phyloP scores from a whole-genome alignment of 192 early-diverging fungal genomes.

The Coemansia sp. region DNA sequence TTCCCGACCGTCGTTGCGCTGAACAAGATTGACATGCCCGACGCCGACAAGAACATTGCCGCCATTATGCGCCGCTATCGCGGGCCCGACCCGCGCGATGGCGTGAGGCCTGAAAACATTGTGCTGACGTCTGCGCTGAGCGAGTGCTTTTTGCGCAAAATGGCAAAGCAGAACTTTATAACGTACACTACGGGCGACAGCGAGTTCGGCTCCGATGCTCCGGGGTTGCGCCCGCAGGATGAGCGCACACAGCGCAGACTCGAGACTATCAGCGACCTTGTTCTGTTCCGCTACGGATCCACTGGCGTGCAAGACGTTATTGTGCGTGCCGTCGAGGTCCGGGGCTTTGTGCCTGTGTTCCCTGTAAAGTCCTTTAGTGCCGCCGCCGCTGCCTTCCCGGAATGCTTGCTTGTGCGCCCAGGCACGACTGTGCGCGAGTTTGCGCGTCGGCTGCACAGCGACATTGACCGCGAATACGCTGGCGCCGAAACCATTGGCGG shows the following conservation, averaged over 20 bases:
- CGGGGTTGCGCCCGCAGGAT: slow-evolving; percentile 53
- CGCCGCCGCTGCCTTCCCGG: slow-evolving; percentile 72
- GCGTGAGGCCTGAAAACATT: slow-evolving; percentile 50
- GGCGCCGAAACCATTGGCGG: slow-evolving; percentile 78
- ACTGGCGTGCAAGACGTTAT: slow-evolving; percentile 79
- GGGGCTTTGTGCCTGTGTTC: slow-evolving; percentile 70
- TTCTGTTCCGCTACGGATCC: slow-evolving; percentile 78
- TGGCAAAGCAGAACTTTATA: slow-evolving; percentile 60
- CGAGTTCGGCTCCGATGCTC: slow-evolving; percentile 45
- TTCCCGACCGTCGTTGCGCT: slow-evolving; percentile 82
- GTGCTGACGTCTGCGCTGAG: slow-evolving; percentile 66
- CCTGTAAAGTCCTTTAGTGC: slow-evolving; percentile 63
- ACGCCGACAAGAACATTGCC: slow-evolving; percentile 79
- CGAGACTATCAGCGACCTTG: slow-evolving; percentile 69
- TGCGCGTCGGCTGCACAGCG: slow-evolving; percentile 63
- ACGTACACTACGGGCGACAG: slow-evolving; percentile 59
- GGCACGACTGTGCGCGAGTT: slow-evolving; percentile 76
- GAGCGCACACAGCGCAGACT: slow-evolving; percentile 57
- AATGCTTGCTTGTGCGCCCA: slow-evolving; percentile 70
- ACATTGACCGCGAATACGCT: slow-evolving; percentile 57
- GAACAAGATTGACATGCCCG: slow-evolving; percentile 85
- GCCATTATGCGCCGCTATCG: slow-evolving; percentile 70
- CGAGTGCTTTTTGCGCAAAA: slow-evolving; percentile 64
- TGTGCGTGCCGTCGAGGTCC: slow-evolving; percentile 60
- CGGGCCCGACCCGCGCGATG: slow-evolving; percentile 9